These are phyloP conservation scores for Tolypocladium guangdongense DNA, from an alignment of 2,329 filamentous ascomycete species.

Conservation along the genomic window DNA sequence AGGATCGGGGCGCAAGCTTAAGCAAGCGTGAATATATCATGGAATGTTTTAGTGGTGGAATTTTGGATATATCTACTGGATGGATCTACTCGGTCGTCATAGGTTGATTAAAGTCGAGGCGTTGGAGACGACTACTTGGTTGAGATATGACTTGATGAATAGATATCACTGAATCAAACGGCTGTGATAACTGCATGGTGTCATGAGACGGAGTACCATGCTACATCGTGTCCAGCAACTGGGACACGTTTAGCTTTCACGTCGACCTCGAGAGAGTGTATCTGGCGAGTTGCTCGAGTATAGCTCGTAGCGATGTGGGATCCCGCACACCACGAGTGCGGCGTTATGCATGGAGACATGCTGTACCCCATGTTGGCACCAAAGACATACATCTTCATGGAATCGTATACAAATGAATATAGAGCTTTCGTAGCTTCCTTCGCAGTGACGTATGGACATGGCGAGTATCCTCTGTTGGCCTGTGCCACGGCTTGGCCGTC, in stretches of 20 bases:
- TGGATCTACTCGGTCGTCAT: too few species aligned
- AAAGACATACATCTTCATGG: constrained; percentile 63
- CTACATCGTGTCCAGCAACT: too few species aligned
- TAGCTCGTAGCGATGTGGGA: constrained; percentile 57
- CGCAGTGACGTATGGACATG: constrained; percentile 38
- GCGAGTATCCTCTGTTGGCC: constrained; percentile 11
- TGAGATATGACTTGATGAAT: not conserved
- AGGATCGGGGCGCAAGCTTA: constrained; percentile 10
- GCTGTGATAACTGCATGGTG: too few species aligned
- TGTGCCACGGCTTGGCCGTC: constrained; percentile 27
- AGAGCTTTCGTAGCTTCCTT: constrained; percentile 53
- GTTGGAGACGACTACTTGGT: not conserved
- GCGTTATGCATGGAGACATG: constrained; percentile 68
- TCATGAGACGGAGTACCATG: too few species aligned
- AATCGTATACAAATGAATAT: constrained; percentile 56
- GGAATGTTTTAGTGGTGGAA: too few species aligned
- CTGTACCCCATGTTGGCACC: constrained; percentile 64
- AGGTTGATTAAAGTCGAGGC: too few species aligned
- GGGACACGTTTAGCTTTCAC: too few species aligned
- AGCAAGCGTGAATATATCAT: not conserved
- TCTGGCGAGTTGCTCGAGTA: constrained; percentile 50
- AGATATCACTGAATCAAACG: not conserved
- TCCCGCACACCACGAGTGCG: constrained; percentile 54
- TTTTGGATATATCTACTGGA: not conserved
- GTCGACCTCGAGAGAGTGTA: too few species aligned